A percentile compares a stretch with the other conserved stretches of the same genome.
Evolutionary conservation across 306 rosid genomes (phyloP).

Genomic region (Prosopis cineraria): DNA sequence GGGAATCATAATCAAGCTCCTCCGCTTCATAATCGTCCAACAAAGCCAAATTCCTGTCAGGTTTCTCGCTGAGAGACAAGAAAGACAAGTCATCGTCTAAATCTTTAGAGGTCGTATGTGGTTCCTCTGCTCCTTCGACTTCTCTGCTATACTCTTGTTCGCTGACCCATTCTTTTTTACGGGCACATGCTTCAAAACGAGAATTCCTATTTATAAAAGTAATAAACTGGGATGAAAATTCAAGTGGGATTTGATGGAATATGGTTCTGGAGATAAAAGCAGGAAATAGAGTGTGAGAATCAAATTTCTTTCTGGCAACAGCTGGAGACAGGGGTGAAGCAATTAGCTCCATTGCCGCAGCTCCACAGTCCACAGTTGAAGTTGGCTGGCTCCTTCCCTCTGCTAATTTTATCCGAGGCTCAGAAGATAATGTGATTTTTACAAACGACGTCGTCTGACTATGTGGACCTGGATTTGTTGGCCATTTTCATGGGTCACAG

Average conservation of each 20-base stretch:
- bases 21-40: constrained; percentile 83
- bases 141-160: constrained; percentile 25
- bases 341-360: constrained; percentile 62
- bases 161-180: constrained; percentile 24
- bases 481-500: not conserved
- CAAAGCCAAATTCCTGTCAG: constrained; percentile 70
- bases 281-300: constrained; percentile 34
- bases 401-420: not conserved
- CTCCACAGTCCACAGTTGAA: constrained; percentile 20
- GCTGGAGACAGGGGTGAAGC: constrained; percentile 41
- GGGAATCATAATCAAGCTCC: constrained; percentile 54
- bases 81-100: constrained; percentile 67
- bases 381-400: constrained; percentile 6
- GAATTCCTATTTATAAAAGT: constrained; percentile 28
- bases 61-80: constrained; percentile 82
- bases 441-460: not conserved
- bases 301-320: constrained; percentile 33
- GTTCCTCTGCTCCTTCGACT: constrained; percentile 34
- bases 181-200: constrained; percentile 27
- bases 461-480: not conserved
- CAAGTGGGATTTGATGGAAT: constrained; percentile 30
- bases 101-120: constrained; percentile 34
- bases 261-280: constrained; percentile 8
- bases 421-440: not conserved
- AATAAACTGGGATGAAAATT: constrained; percentile 29